Conservation (phyloP, 75 land plant genomes). For the Chamaecyparis obtusa region DNA sequence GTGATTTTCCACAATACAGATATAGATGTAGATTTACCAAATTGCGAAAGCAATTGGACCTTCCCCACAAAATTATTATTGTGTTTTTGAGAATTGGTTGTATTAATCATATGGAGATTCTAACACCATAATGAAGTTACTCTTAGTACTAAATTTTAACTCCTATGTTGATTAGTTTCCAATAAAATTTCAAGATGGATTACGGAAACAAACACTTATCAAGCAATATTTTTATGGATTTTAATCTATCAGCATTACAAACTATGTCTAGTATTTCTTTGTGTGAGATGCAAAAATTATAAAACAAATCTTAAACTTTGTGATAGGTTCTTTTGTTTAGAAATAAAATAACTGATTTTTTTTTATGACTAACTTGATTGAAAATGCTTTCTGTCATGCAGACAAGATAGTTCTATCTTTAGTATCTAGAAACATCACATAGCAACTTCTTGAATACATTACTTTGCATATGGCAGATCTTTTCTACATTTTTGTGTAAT, state of each 20-base stretch:
- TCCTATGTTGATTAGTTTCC: background rate
- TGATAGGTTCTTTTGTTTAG: background rate
- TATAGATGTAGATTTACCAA: background rate
- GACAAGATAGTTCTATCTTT: background rate
- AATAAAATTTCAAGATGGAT: background rate
- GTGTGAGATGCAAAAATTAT: background rate
- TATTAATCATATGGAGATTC: too few relatives aligned
- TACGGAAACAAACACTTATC: background rate
- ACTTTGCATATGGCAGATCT: background rate
- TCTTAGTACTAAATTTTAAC: background rate
- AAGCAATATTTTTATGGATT: background rate
- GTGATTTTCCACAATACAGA: background rate
- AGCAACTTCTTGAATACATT: background rate
- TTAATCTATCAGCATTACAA: background rate
- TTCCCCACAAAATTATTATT: background rate
- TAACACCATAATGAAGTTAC: background rate
- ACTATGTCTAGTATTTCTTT: background rate
- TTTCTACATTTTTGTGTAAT: background rate
- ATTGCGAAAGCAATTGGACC: background rate
- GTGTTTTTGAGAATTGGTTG: background rate
- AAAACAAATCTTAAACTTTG: background rate
- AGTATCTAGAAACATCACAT: background rate
- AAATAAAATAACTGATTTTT: background rate
- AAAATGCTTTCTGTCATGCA: background rate
- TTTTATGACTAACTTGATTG: background rate